Evolutionary conservation across 2,329 filamentous ascomycete genomes (phyloP).

Genomic region (Phyllosticta citribraziliensis): DNA sequence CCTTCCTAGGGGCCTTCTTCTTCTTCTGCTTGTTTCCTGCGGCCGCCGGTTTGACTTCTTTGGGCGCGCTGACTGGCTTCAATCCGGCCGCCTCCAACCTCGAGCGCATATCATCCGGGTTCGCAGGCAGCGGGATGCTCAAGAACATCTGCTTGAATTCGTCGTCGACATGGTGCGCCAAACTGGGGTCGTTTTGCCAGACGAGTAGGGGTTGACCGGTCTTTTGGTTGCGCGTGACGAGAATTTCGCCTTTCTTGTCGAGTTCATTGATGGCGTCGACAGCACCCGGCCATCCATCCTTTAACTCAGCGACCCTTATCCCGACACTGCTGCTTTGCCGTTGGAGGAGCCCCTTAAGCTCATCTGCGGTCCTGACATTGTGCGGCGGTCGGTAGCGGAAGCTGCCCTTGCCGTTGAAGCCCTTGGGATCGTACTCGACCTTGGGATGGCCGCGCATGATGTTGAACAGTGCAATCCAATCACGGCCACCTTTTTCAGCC

Average conservation of each 20-base stretch:
- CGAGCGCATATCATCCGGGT: constrained; percentile 63
- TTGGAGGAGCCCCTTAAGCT: constrained; percentile 74
- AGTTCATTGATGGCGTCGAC: constrained; percentile 68
- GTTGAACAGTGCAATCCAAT: constrained; percentile 42
- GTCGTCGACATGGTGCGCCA: constrained; percentile 64
- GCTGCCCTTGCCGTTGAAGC: constrained; percentile 60
- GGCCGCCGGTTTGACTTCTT: constrained; percentile 39
- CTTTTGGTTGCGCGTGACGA: constrained; percentile 87
- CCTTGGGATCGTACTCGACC: constrained; percentile 46
- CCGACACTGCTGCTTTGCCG: constrained; percentile 70
- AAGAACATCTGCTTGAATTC: constrained; percentile 82
- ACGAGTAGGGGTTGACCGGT: constrained; percentile 78
- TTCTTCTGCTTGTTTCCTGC: constrained; percentile 42
- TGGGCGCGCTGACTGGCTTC: constrained; percentile 76
- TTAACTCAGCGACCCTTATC: constrained; percentile 78
- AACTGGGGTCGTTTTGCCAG: constrained; percentile 76
- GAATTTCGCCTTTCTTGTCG: constrained; percentile 66
- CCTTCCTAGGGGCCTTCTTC: constrained; percentile 63
- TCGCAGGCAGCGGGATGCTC: constrained; percentile 62
- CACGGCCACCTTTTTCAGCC: neutral
- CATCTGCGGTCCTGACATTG: constrained; percentile 66
- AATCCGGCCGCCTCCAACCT: constrained; percentile 69
- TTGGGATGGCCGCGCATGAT: constrained; percentile 59
- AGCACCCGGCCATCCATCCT: constrained; percentile 89
- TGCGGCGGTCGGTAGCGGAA: constrained; percentile 80